These are phyloP conservation scores for Monosporozyma servazzii DNA, from an alignment of 805 yeast species.

Conservation along the genomic window DNA sequence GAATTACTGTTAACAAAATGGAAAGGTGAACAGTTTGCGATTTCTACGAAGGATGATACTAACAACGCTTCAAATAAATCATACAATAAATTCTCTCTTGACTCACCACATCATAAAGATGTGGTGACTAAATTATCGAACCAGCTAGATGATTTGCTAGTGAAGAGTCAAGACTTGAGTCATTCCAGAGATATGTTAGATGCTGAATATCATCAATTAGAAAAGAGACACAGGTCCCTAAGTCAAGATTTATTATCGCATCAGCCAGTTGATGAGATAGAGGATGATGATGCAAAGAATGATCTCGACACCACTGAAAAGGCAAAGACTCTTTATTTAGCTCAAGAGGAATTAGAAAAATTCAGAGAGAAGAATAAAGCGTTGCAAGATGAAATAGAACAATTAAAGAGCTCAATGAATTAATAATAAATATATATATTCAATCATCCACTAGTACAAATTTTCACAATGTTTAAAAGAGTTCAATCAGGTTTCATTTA, in stretches of 20 bases:
- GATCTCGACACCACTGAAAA: conserved; percentile 61
- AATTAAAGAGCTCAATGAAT: conserved; percentile 33
- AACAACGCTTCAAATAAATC: neutral
- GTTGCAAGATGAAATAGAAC: conserved; percentile 59
- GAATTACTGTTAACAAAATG: conserved; percentile 23
- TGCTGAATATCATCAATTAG: conserved; percentile 25
- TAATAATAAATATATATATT: conserved; percentile 18
- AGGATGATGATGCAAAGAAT: neutral
- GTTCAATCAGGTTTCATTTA: neutral
- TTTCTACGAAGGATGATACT: neutral
- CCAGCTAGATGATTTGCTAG: conserved; percentile 48
- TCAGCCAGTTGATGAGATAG: conserved; percentile 33
- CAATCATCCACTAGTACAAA: neutral
- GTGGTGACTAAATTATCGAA: conserved; percentile 38
- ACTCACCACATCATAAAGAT: conserved; percentile 15
- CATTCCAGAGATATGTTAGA: conserved; percentile 26
- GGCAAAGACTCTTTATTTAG: conserved; percentile 60
- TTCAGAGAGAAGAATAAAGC: conserved; percentile 48
- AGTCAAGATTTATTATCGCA: conserved; percentile 21
- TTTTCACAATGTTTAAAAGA: neutral
- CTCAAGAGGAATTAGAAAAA: conserved; percentile 61
- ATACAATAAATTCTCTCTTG: neutral
- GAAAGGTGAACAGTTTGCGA: conserved; percentile 8
- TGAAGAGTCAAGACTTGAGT: conserved; percentile 37
- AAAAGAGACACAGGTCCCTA: conserved; percentile 21